These are phyloP conservation scores for Stevia rebaudiana DNA, from an alignment of 140 eudicot genomes.

Conservation along the genomic window DNA sequence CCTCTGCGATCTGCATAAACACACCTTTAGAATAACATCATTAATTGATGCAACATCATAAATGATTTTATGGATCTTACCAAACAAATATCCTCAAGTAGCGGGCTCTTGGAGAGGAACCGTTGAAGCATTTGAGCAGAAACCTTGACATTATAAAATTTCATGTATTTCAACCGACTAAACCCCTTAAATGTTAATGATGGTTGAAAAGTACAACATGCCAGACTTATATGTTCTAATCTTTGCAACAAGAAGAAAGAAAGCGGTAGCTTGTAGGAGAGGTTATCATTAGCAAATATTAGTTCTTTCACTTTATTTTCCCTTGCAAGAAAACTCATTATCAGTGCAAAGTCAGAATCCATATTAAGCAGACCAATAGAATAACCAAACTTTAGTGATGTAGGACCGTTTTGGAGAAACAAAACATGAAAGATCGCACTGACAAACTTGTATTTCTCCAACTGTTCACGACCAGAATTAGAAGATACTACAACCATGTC, in stretches of 20 bases:
- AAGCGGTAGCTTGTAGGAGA: background rate
- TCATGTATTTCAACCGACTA: conserved; percentile 7
- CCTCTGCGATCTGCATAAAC: background rate
- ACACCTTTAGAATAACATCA: background rate
- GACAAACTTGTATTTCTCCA: conserved; percentile 18
- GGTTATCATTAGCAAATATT: background rate
- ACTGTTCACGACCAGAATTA: background rate
- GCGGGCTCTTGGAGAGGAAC: conserved; percentile 31
- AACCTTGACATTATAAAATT: conserved; percentile 12
- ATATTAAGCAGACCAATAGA: background rate
- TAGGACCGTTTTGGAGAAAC: conserved; percentile 22
- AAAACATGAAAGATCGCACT: conserved; percentile 30
- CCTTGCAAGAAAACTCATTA: conserved; percentile 18
- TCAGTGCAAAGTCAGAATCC: conserved; percentile 26
- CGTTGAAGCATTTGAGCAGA: conserved; percentile 7
- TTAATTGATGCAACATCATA: background rate
- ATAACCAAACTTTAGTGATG: background rate
- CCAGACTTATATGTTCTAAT: background rate
- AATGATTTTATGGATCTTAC: background rate
- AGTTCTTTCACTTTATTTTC: conserved; percentile 14
- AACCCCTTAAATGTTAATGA: conserved; percentile 29
- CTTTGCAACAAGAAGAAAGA: background rate
- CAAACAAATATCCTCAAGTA: conserved; percentile 20
- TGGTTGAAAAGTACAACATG: conserved; percentile 11
- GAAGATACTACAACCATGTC: background rate